These are phyloP conservation scores for Cutaneotrichosporon sp. DNA, from an alignment of 1,284 basidiomycete species.

Conservation along the genomic window DNA sequence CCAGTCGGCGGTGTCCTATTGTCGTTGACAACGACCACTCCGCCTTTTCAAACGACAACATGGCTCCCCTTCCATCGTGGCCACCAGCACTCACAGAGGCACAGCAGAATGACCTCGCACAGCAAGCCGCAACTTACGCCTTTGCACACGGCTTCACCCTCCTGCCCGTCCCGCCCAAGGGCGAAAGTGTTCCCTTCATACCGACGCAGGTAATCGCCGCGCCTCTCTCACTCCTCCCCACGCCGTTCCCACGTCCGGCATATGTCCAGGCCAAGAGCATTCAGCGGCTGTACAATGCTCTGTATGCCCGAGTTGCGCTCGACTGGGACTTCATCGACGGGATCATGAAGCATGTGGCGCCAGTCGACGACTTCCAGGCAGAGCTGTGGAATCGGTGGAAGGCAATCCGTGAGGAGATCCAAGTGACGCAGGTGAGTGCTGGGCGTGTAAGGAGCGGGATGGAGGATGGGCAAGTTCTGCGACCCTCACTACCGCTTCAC, in stretches of 20 bases:
- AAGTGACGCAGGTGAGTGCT: slow-evolving; percentile 36
- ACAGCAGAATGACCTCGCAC: slow-evolving; percentile 59
- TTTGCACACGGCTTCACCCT: slow-evolving; percentile 79
- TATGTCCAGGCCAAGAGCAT: slow-evolving; percentile 65
- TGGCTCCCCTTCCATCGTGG: slow-evolving; percentile 55
- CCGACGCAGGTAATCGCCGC: slow-evolving; percentile 78
- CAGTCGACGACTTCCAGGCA: slow-evolving; percentile 82
- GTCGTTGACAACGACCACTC: no score
- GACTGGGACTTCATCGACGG: slow-evolving; percentile 73
- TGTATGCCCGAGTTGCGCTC: slow-evolving; percentile 79
- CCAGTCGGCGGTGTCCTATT: no score
- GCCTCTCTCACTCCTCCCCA: slow-evolving; percentile 79
- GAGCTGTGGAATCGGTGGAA: slow-evolving; percentile 84
- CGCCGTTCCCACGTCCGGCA: slow-evolving; percentile 71
- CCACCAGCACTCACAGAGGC: slow-evolving; percentile 62
- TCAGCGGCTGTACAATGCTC: slow-evolving; percentile 73
- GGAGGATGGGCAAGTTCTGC: no score
- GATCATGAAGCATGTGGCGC: slow-evolving; percentile 78
- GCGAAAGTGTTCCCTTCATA: slow-evolving; percentile 33
- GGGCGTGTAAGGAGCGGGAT: no score
- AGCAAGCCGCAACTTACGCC: slow-evolving; percentile 73
- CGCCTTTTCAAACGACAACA: no score
- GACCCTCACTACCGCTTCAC: no score
- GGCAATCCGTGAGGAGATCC: slow-evolving; percentile 58
- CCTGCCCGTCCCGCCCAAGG: slow-evolving; percentile 55